Base-by-base conservation (phyloP, 2,329 filamentous ascomycete genomes). In the Scleromitrula shiraiana region DNA sequence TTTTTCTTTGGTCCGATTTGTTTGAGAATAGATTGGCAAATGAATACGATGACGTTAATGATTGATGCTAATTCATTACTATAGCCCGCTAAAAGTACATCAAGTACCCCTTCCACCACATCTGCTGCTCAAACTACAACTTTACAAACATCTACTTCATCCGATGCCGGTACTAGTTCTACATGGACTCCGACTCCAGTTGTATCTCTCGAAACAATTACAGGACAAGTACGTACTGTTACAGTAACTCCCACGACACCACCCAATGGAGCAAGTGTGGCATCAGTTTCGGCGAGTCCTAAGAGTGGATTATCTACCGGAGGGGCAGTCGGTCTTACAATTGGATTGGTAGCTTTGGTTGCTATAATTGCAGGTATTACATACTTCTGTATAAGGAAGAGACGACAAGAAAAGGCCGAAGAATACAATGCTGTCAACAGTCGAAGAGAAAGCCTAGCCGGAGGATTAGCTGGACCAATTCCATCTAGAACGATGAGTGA, bases 151-250 rank as follows among this genome's bases (percentile, higher is more conserved):
- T 20, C 51, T 9, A 49, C 47, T 8, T 39, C 48, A 12, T 39
- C 43, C 5, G 27, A 15, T 15, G 55, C 53, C 15, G 58, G 53
- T 35, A 55, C 51, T 33, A 57, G 53, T 39, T 54, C 58, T 14
- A 59, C 58, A n/a, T 64, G 60, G 63, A 59, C 64, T 17, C 58
- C 66, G 17, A 65, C 63, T 8, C 68, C 66, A 7, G 62, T 61
- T 15, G 56, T 58, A 10, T 67, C 65, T 7, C 57, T 77, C 2
- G 66, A 73, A 57, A 82, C 78, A 0, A 70, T 82, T 8, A 82
- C 77, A 8, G 77, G 77, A 15, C 70, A 65, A 5, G 65, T 79
- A 19, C 70, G 69, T 49, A 82, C 77, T 1, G 71, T 82, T 3
- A 79, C 75, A 1, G 68, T 76, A 14, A 68, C 68, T 6, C 75